These are phyloP conservation scores for Diaporthe sp. DNA, from an alignment of 2,329 filamentous ascomycete genomes.

Conservation along the genomic window DNA sequence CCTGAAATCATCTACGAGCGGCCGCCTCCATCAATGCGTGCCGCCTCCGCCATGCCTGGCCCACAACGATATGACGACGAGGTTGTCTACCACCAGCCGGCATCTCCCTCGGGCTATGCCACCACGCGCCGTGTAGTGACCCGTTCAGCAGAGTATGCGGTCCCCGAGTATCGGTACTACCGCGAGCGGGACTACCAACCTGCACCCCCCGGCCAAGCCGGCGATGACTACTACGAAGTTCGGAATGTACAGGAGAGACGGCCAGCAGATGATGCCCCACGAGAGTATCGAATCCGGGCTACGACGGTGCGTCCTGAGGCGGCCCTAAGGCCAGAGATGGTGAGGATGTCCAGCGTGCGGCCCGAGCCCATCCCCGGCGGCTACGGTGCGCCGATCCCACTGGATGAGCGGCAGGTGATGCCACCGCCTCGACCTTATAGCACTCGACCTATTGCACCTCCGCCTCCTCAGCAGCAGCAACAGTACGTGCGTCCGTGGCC, in stretches of 20 bases:
- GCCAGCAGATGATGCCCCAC: constrained; percentile 60
- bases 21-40: constrained; percentile 57
- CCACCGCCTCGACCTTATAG: constrained; percentile 47
- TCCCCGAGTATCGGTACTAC: constrained; percentile 66
- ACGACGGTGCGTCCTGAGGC: constrained; percentile 67
- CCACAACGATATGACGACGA: constrained; percentile 64
- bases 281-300: constrained; percentile 68
- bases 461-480: constrained; percentile 29
- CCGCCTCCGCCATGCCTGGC: constrained; percentile 64
- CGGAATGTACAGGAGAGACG: constrained; percentile 57
- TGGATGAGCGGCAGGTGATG: constrained; percentile 51
- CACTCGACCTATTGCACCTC: constrained; percentile 53
- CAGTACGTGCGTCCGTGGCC: constrained; percentile 40
- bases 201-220: constrained; percentile 59
- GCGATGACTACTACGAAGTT: constrained; percentile 63
- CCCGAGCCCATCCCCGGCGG: constrained; percentile 63
- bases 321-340: constrained; percentile 54
- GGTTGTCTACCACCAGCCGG: constrained; percentile 62
- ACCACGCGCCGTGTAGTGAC: constrained; percentile 71
- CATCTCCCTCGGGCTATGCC: constrained; percentile 62
- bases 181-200: constrained; percentile 70
- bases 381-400: constrained; percentile 58
- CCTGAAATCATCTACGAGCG: constrained; percentile 77
- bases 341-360: constrained; percentile 66
- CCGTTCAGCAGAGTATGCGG: constrained; percentile 68